Evolutionary conservation across 129 eudicot genomes (phyloP).

Genomic region (Solidago caesia): DNA sequence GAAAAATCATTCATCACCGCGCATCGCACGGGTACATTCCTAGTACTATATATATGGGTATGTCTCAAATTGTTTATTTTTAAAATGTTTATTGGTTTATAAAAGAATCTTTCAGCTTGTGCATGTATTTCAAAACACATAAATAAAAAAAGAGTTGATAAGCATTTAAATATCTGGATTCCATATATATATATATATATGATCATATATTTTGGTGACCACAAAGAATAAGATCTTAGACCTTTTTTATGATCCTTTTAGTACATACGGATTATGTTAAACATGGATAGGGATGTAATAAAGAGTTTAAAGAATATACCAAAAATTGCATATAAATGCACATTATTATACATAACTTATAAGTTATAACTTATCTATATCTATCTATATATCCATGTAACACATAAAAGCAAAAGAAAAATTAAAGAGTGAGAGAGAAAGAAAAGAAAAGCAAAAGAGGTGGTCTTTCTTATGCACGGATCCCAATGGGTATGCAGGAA

Average conservation of each 20-base stretch:
- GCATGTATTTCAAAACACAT: too few relatives aligned
- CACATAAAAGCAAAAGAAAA: slow-evolving; percentile 42
- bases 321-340: slow-evolving; percentile 27
- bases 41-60: too few relatives aligned
- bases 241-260: slow-evolving; percentile 32
- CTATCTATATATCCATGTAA: slow-evolving; percentile 18
- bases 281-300: slow-evolving; percentile 28
- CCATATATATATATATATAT: too few relatives aligned
- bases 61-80: too few relatives aligned
- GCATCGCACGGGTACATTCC: too few relatives aligned
- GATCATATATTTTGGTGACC: slow-evolving; percentile 13
- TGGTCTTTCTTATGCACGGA: slow-evolving; percentile 92
- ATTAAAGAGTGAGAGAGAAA: slow-evolving; percentile 15
- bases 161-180: too few relatives aligned
- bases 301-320: slow-evolving; percentile 36
- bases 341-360: slow-evolving; percentile 23
- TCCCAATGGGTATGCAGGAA: slow-evolving; percentile 80
- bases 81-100: too few relatives aligned
- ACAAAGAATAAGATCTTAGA: slow-evolving; percentile 36
- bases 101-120: too few relatives aligned
- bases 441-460: slow-evolving; percentile 57
- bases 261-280: slow-evolving; percentile 32
- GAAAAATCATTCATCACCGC: too few relatives aligned
- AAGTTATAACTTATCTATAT: not conserved
- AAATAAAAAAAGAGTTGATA: too few relatives aligned